Conservation (phyloP, 768 basidiomycete genomes). For the Russula sp. region DNA sequence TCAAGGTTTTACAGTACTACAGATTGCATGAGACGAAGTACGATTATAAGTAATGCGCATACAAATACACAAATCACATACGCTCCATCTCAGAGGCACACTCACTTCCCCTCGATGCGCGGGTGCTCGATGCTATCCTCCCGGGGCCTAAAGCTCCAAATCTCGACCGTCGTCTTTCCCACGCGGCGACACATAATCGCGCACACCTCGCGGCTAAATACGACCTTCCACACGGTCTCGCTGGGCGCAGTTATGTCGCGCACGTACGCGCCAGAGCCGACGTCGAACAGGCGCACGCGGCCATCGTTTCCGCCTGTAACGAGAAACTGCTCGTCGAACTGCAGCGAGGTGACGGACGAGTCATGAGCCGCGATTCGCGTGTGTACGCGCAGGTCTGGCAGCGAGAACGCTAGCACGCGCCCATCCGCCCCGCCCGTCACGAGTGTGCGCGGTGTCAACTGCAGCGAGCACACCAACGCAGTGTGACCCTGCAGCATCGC, state of each 20-base stretch:
- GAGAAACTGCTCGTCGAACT: slow-evolving; percentile 78
- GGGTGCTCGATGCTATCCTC: slow-evolving; percentile 21
- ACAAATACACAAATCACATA: neutral
- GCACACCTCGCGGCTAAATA: slow-evolving; percentile 62
- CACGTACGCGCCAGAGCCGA: slow-evolving; percentile 57
- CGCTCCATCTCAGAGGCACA: neutral
- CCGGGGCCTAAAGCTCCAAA: slow-evolving; percentile 67
- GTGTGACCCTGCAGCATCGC: slow-evolving; percentile 24
- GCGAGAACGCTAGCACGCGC: slow-evolving; percentile 61
- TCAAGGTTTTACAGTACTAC: neutral
- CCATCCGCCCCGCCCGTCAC: slow-evolving; percentile 92
- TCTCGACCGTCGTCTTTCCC: slow-evolving; percentile 82
- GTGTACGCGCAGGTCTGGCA: slow-evolving; percentile 29
- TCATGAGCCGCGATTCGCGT: slow-evolving; percentile 85
- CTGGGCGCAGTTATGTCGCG: slow-evolving; percentile 72
- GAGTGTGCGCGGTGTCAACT: slow-evolving; percentile 55
- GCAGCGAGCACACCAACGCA: slow-evolving; percentile 24
- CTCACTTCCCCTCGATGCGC: neutral
- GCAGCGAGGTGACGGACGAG: slow-evolving; percentile 78
- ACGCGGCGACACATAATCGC: slow-evolving; percentile 77
- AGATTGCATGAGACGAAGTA: neutral
- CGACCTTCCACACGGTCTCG: slow-evolving; percentile 86
- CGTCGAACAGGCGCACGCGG: slow-evolving; percentile 68
- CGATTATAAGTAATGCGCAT: neutral
- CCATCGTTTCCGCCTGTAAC: slow-evolving; percentile 86